phyloP scores from a whole-genome alignment of 2,329 filamentous ascomycete genomes.

The Trichoderma polysporum region DNA sequence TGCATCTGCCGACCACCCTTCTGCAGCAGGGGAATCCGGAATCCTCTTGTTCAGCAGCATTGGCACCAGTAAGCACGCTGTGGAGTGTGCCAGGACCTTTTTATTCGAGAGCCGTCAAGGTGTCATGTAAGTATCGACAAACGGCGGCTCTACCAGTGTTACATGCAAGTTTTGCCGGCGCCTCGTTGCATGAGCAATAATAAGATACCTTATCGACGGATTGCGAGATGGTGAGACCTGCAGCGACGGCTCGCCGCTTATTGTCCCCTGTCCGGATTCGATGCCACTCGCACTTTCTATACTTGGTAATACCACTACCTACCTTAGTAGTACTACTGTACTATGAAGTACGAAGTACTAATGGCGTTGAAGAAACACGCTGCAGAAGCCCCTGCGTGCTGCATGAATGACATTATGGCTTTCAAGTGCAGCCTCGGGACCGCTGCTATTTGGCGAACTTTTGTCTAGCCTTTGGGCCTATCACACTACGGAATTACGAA shows the following conservation, averaged over 20 bases:
- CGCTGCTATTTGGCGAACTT: constrained; percentile 15
- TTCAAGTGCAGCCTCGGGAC: constrained; percentile 15
- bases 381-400: constrained; percentile 15
- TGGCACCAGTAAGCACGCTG: constrained; percentile 11
- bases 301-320: too few relatives aligned
- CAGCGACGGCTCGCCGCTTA: background rate
- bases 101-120: background rate
- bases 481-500: background rate
- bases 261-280: background rate
- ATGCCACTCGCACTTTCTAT: too few relatives aligned
- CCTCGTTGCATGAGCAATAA: background rate
- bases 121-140: background rate
- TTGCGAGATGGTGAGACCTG: background rate
- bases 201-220: background rate
- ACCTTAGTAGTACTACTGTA: background rate
- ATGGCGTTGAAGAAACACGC: constrained; percentile 1
- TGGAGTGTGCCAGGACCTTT: background rate
- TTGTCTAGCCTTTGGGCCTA: constrained; percentile 10
- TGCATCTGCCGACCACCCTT: constrained; percentile 15
- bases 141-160: background rate
- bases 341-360: background rate
- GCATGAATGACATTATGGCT: constrained; percentile 17
- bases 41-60: constrained; percentile 1
- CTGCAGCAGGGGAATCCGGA: constrained; percentile 11
- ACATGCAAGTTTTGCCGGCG: background rate